Evolutionary conservation across 768 basidiomycete species (phyloP).

Genomic region (Holtermannia corniformis): DNA sequence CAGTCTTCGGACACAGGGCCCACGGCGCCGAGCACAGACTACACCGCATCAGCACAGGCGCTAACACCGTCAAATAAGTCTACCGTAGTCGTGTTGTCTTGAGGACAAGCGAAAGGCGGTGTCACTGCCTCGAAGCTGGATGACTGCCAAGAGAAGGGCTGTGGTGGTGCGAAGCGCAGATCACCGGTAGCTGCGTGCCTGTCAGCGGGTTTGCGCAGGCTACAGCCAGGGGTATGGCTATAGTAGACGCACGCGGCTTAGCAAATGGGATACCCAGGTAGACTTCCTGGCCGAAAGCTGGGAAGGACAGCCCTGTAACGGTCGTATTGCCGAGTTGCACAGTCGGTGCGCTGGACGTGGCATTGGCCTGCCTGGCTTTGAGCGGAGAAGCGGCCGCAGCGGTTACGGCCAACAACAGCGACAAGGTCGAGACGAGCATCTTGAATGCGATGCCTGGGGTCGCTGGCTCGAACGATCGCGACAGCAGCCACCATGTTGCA

Average conservation of each 20-base stretch:
- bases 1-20: conserved; percentile 49
- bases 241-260: conserved; percentile 17
- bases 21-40: too few relatives aligned
- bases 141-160: conserved; percentile 16
- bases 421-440: too few relatives aligned
- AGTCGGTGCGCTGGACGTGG: neutral
- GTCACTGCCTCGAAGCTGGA: conserved; percentile 20
- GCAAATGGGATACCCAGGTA: conserved; percentile 39
- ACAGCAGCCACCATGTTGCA: too few relatives aligned
- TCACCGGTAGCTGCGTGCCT: conserved; percentile 23
- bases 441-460: too few relatives aligned
- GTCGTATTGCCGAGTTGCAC: neutral
- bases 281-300: conserved; percentile 17
- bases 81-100: too few relatives aligned
- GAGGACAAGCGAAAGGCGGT: conserved; percentile 31
- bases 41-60: too few relatives aligned
- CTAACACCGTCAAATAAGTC: too few relatives aligned
- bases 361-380: too few relatives aligned
- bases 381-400: too few relatives aligned
- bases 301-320: conserved; percentile 16
- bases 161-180: conserved; percentile 27
- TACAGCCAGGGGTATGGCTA: too few relatives aligned
- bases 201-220: neutral
- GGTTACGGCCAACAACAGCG: too few relatives aligned
- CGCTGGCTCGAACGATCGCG: too few relatives aligned